phyloP scores from a whole-genome alignment of 345 rosid species.

The Salix suchowensis region DNA sequence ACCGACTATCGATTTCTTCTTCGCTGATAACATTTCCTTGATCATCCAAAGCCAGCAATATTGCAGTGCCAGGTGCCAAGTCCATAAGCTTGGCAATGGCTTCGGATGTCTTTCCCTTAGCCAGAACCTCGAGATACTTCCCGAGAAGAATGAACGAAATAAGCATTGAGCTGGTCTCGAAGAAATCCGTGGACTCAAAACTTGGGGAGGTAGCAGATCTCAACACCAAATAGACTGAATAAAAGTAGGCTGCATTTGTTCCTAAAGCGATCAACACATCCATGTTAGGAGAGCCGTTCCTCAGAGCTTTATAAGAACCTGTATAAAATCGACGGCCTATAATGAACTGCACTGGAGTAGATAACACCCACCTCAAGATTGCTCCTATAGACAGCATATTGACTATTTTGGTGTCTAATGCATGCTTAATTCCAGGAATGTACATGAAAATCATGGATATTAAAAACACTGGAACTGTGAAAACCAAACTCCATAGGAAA shows the following conservation, averaged over 20 bases:
- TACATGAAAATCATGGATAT: conserved; percentile 81
- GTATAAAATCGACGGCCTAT: conserved; percentile 74
- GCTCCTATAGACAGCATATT: conserved; percentile 75
- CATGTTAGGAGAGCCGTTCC: conserved; percentile 86
- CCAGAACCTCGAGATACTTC: conserved; percentile 80
- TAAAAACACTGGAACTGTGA: conserved; percentile 76
- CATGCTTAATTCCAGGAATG: conserved; percentile 57
- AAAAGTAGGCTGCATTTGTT: conserved; percentile 90
- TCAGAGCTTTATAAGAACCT: conserved; percentile 76
- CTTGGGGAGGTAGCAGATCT: conserved; percentile 64
- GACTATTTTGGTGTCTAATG: conserved; percentile 56
- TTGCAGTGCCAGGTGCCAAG: conserved; percentile 71
- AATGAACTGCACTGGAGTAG: conserved; percentile 86
- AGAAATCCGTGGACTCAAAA: conserved; percentile 73
- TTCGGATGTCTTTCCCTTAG: conserved; percentile 85
- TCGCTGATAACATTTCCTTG: conserved; percentile 61
- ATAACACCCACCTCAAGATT: conserved; percentile 56
- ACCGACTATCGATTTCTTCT: conserved; percentile 74
- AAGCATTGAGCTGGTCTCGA: conserved; percentile 96
- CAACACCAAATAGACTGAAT: conserved; percentile 69
- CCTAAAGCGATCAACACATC: conserved; percentile 89
- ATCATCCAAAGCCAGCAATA: conserved; percentile 48
- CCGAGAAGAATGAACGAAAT: conserved; percentile 87
- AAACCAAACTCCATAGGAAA: conserved; percentile 82
- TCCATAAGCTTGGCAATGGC: conserved; percentile 96